Base-by-base conservation (phyloP, 352 stramenopile species). In the Globisporangium irregulare region DNA sequence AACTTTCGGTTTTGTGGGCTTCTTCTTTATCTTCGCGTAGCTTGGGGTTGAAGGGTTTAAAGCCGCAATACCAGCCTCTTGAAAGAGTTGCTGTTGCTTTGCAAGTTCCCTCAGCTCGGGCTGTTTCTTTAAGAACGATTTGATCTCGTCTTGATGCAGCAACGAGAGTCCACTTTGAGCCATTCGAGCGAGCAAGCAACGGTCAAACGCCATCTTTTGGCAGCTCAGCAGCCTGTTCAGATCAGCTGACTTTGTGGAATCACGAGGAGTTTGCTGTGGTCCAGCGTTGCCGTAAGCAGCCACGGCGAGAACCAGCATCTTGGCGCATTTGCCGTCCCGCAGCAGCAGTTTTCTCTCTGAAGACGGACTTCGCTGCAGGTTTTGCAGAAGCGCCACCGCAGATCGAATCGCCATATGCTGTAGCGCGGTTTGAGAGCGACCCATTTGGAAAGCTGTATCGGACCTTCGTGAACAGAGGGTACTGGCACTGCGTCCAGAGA, bases 381-480 rank as follows among this genome's bases (percentile, higher is more conserved):
- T 58, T 8, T 80, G 61, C 8, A 57, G 59, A 38, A 92, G 64
- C 2, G 64, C 57, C 20, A 80, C 69, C 0, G 85, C 22, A 12
- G 68, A 75, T 53, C 84, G 75, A 36, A 84, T 46, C 0, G 70
- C 77, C 24, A 87, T 70, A 25, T 92, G 80, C 0, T 64, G 61
- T 0, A 61, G 55, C 5, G 81, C 75, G 1, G 48, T 25, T 4
- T 66, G 25, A 12, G 59, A 63, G 1, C 62, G 32, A 25, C 72
- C 60, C 0, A 74, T 60, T 9, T 36, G 51, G 43, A 58, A 59
- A 6, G 46, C 59, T 53, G 38, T 27, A 53, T 66, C 22, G 10
- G 8, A 36, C 62, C 6, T 51, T n/a, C 14, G 12, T 15, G 56
- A 53, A 9, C 41, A 61, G 3, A 57, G 14, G 38, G 38, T 3